These are phyloP conservation scores for Penicillium lagena DNA, from an alignment of 495 filamentous ascomycete species.

Conservation along the genomic window DNA sequence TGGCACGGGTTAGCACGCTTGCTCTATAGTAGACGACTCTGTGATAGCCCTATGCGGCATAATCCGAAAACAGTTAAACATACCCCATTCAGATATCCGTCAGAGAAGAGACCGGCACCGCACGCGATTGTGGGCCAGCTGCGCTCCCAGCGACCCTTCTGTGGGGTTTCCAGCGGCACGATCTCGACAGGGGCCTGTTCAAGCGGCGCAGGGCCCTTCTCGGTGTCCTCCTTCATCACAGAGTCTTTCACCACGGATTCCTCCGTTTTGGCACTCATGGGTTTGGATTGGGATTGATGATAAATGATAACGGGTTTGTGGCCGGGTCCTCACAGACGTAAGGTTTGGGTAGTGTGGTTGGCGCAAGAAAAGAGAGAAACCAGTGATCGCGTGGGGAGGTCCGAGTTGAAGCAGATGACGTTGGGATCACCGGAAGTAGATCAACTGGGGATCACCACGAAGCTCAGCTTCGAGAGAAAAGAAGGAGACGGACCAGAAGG, in stretches of 20 bases:
- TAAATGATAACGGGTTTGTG: too few relatives aligned
- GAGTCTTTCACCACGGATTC: background rate
- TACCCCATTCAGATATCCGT: slow-evolving; percentile 84
- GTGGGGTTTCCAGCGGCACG: slow-evolving; percentile 28
- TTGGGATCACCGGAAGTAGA: too few relatives aligned
- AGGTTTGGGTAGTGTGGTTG: too few relatives aligned
- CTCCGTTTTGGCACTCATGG: slow-evolving; percentile 6
- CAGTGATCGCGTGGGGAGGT: too few relatives aligned
- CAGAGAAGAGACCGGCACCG: slow-evolving; percentile 83
- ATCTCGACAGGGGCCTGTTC: slow-evolving; percentile 13
- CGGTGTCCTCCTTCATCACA: slow-evolving; percentile 5
- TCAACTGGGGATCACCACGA: too few relatives aligned
- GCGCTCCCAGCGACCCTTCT: slow-evolving; percentile 52
- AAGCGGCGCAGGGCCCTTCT: slow-evolving; percentile 9
- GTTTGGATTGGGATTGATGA: background rate
- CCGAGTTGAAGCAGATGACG: too few relatives aligned
- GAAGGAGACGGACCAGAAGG: too few relatives aligned
- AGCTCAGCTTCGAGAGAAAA: too few relatives aligned
- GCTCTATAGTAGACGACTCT: too few relatives aligned
- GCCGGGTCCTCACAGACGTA: too few relatives aligned
- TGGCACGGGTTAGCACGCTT: slow-evolving; percentile 1
- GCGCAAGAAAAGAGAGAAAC: too few relatives aligned
- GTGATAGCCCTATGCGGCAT: too few relatives aligned
- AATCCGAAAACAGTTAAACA: background rate
- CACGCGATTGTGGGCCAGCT: slow-evolving; percentile 70